Evolutionary conservation across 1,284 basidiomycete species (phyloP).

Genomic region (Caloboletus firmus): DNA sequence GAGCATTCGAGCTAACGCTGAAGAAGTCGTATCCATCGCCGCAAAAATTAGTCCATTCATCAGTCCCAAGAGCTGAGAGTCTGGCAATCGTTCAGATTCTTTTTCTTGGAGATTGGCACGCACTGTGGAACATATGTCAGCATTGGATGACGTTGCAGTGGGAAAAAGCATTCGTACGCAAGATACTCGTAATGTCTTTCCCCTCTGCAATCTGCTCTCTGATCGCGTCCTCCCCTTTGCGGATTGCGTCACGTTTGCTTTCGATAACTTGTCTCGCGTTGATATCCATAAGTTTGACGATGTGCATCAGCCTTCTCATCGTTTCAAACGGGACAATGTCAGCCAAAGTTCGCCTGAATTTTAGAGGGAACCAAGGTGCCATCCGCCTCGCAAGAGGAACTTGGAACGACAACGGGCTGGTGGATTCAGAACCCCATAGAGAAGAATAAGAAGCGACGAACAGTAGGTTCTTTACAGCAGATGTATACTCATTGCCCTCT

Average conservation of each 20-base stretch:
- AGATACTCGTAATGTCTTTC: slow-evolving; percentile 41
- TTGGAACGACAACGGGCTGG: neutral
- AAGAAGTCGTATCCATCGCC: slow-evolving; percentile 4
- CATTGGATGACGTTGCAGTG: neutral
- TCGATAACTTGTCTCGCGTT: slow-evolving; percentile 41
- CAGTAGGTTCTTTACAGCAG: neutral
- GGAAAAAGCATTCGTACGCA: slow-evolving; percentile 1
- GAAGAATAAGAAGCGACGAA: neutral
- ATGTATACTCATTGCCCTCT: neutral
- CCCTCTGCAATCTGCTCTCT: slow-evolving; percentile 13
- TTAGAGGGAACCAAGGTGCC: neutral
- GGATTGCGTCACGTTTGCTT: slow-evolving; percentile 33
- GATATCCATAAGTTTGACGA: slow-evolving; percentile 47
- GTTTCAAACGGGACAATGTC: slow-evolving; percentile 40
- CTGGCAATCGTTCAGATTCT: slow-evolving; percentile 13
- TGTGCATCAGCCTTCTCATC: slow-evolving; percentile 44
- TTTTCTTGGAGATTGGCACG: slow-evolving; percentile 7
- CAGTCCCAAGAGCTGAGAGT: slow-evolving; percentile 17
- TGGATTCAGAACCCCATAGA: neutral
- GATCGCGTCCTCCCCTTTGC: slow-evolving; percentile 3
- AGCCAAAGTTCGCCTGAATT: slow-evolving; percentile 38
- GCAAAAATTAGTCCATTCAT: slow-evolving; percentile 4
- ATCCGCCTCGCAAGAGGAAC: neutral
- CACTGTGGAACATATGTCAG: neutral
- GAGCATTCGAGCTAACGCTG: slow-evolving; percentile 1